Conservation (phyloP, 1,284 basidiomycete species). For the Microbotryum saponariae region DNA sequence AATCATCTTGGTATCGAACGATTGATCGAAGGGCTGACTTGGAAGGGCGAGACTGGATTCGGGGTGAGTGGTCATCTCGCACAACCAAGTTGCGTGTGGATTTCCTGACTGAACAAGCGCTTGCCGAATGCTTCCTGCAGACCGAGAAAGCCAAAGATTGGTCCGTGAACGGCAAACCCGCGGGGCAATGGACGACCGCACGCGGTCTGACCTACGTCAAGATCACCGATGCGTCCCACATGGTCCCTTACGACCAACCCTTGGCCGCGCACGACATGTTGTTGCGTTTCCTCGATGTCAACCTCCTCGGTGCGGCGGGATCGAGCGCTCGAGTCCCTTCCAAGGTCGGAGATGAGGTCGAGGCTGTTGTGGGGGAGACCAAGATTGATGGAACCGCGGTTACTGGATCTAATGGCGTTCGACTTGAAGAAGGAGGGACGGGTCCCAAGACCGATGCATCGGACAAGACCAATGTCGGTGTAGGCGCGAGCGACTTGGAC, state of each 20-base stretch:
- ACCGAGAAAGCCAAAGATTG: conserved; percentile 65
- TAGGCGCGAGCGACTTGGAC: conserved; percentile 39
- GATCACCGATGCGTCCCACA: conserved; percentile 75
- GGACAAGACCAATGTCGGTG: conserved; percentile 36
- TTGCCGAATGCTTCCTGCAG: conserved; percentile 43
- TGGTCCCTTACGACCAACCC: conserved; percentile 85
- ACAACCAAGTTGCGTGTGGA: background rate
- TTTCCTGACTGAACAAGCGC: background rate
- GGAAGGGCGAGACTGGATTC: conserved; percentile 78
- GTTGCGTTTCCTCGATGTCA: conserved; percentile 83
- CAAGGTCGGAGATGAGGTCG: conserved; percentile 56
- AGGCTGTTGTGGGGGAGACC: conserved; percentile 50
- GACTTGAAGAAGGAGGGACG: conserved; percentile 41
- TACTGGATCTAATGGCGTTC: conserved; percentile 44
- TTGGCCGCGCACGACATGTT: conserved; percentile 95
- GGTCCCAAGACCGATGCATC: conserved; percentile 38
- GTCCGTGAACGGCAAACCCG: conserved; percentile 66
- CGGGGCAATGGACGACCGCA: conserved; percentile 82
- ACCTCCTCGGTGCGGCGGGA: conserved; percentile 68
- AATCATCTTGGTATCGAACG: conserved; percentile 86
- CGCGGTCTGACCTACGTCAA: conserved; percentile 91
- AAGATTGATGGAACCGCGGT: conserved; percentile 35
- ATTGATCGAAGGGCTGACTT: conserved; percentile 71
- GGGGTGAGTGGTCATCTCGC: conserved; percentile 52
- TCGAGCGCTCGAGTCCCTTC: conserved; percentile 66